These are phyloP conservation scores for Colletotrichum simmondsii DNA, from an alignment of 2,329 filamentous ascomycete genomes.

Conservation along the genomic window DNA sequence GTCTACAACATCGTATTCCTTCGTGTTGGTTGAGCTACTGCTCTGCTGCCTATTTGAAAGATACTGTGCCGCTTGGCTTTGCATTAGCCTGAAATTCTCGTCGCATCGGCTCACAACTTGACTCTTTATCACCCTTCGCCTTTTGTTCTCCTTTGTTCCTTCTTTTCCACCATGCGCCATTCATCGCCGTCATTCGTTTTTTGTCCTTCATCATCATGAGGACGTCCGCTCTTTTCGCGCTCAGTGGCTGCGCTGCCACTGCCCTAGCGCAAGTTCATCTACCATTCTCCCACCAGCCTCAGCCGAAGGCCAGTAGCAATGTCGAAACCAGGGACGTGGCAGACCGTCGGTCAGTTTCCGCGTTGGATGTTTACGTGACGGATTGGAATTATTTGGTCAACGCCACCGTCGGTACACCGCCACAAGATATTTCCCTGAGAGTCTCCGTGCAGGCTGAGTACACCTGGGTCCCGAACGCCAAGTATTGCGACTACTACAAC, in stretches of 20 bases:
- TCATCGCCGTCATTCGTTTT: not conserved
- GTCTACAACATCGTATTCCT: not conserved
- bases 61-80: constrained; percentile 13
- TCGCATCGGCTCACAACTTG: not conserved
- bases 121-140: not conserved
- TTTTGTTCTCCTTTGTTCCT: not conserved
- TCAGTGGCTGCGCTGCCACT: not conserved
- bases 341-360: not conserved
- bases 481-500: not conserved
- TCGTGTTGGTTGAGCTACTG: not conserved
- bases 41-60: constrained; percentile 9
- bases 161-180: not conserved
- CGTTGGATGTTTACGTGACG: not conserved
- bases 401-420: constrained; percentile 25
- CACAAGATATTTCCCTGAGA: constrained; percentile 18
- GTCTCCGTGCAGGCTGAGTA: not conserved
- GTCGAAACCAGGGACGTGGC: not conserved
- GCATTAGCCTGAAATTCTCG: not conserved
- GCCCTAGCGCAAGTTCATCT: constrained; percentile 14
- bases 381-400: constrained; percentile 19
- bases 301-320: not conserved
- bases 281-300: constrained; percentile 6
- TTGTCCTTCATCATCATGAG: not conserved
- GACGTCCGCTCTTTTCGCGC: constrained; percentile 6
- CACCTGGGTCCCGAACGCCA: constrained; percentile 5